phyloP scores from a whole-genome alignment of 129 eudicot species.

The Tagetes patula region DNA sequence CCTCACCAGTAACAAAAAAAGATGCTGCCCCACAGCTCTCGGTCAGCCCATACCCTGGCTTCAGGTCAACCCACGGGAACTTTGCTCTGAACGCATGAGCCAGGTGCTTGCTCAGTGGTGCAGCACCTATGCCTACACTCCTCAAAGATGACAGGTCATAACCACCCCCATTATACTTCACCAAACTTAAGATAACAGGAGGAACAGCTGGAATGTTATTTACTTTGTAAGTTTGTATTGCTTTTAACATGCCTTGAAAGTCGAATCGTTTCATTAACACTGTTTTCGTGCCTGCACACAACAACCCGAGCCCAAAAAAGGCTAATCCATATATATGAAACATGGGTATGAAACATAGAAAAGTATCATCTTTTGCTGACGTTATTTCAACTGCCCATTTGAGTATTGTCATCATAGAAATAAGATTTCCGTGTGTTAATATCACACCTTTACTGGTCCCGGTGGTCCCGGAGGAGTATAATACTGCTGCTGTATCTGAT shows the following conservation, averaged over 20 bases:
- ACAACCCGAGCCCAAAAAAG: constrained; percentile 60
- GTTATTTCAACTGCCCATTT: constrained; percentile 51
- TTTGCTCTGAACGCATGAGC: constrained; percentile 45
- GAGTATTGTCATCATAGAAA: constrained; percentile 43
- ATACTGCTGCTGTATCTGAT: constrained; percentile 63
- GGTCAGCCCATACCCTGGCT: constrained; percentile 79
- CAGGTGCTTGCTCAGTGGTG: constrained; percentile 64
- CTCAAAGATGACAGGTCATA: constrained; percentile 57
- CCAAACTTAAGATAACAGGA: constrained; percentile 63
- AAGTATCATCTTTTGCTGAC: constrained; percentile 49
- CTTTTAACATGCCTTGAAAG: constrained; percentile 60
- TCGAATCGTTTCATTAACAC: constrained; percentile 61
- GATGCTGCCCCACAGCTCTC: constrained; percentile 65
- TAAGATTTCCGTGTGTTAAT: constrained; percentile 54
- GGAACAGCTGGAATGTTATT: constrained; percentile 75
- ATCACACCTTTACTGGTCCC: constrained; percentile 77
- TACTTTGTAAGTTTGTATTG: constrained; percentile 53
- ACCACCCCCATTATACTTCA: constrained; percentile 39
- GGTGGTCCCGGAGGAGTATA: constrained; percentile 79
- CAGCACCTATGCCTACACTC: constrained; percentile 65
- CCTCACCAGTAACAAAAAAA: constrained; percentile 40
- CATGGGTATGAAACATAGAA: constrained; percentile 73
- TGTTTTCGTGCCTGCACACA: constrained; percentile 47
- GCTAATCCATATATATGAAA: constrained; percentile 70
- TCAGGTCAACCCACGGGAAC: constrained; percentile 67